Conservation (phyloP, 441 rosid species). For the Hypseocharis bilobata region DNA sequence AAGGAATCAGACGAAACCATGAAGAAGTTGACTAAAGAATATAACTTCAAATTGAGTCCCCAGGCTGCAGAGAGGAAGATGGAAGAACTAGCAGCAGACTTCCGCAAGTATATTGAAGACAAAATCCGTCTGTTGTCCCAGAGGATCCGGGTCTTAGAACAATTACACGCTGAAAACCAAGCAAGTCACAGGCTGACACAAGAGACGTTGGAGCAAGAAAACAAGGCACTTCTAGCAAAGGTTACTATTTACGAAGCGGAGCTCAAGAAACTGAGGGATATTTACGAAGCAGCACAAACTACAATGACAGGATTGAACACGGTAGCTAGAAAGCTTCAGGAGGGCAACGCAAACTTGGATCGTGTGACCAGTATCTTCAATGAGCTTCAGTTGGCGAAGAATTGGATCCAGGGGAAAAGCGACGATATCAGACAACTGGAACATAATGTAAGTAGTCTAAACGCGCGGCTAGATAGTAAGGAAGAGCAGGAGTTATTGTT, state of each 20-base stretch:
- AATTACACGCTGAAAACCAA: slow-evolving; percentile 62
- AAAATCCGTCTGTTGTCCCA: slow-evolving; percentile 80
- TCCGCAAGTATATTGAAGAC: slow-evolving; percentile 47
- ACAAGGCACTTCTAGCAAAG: slow-evolving; percentile 42
- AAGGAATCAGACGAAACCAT: slow-evolving; percentile 42
- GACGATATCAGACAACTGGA: slow-evolving; percentile 29
- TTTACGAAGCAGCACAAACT: slow-evolving; percentile 32
- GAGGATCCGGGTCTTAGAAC: slow-evolving; percentile 83
- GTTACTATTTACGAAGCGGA: slow-evolving; percentile 25
- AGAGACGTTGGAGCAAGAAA: slow-evolving; percentile 51
- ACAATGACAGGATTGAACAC: slow-evolving; percentile 35
- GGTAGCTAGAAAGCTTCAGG: slow-evolving; percentile 33
- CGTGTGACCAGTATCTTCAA: slow-evolving; percentile 32
- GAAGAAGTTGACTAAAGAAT: slow-evolving; percentile 46
- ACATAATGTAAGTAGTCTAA: slow-evolving; percentile 27
- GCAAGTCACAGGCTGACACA: slow-evolving; percentile 47
- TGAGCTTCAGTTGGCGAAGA: slow-evolving; percentile 40
- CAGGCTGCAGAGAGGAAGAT: slow-evolving; percentile 50
- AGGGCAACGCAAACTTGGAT: slow-evolving; percentile 29
- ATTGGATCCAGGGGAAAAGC: slow-evolving; percentile 35
- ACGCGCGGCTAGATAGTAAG: slow-evolving; percentile 31
- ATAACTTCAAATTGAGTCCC: slow-evolving; percentile 39
- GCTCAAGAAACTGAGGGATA: slow-evolving; percentile 33
- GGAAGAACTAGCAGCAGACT: slow-evolving; percentile 48
- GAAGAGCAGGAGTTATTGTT: slow-evolving; percentile 30